Evolutionary conservation across 1,284 basidiomycete genomes (phyloP), one percentile per base, ranked within the genome.

Genomic region (Sanghuangporus baumii): DNA sequence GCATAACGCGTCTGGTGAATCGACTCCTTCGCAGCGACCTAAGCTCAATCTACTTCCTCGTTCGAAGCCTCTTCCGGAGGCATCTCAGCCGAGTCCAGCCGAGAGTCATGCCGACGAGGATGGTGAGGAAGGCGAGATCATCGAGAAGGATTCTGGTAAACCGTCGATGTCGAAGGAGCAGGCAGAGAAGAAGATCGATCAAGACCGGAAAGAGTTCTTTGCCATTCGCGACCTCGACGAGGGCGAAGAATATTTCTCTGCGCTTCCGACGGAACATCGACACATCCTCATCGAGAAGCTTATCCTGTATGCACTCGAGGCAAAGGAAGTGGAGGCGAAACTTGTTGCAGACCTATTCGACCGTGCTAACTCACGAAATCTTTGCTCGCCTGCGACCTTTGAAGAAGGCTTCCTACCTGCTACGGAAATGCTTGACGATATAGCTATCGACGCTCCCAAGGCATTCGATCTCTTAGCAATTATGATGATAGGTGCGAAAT

Each of bases 361-460:
- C 23, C 82, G 79, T 50, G 83, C 80, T 6, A 76, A 78, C 38
- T 79, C 75, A 68, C 88, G 82, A 76, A 79, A 76, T 66, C 75
- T 82, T 64, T 85, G 78, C 72, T 80, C 82, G 1, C 58, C 77
- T 0, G 81, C 81, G 12, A 75, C 82, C 6, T 85, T 94, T 70
- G 88, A 87, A 73, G 79, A 83, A 65, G 89, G 90, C 16, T 83
- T 95, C 74, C 74, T 74, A 62, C 78, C 81, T 1, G 81, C 86
- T 60, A 85, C 89, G 61, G 88, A 91, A 72, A 76, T 88, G 65
- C 79, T 97, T 67, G 93, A 94, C 70, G 94, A 97, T 71, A 85
- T 94, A 62, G 85, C 87, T 18, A 89, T 95, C 69, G 94, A 98
- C 73, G 91, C 90, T 64, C 95, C 95, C 3, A 89, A 89, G 71